Percentiles rank a stretch among this genome's conserved stretches.
phyloP scores from a whole-genome alignment of 2,329 filamentous ascomycete genomes.

The Herpotrichia juniperi region DNA sequence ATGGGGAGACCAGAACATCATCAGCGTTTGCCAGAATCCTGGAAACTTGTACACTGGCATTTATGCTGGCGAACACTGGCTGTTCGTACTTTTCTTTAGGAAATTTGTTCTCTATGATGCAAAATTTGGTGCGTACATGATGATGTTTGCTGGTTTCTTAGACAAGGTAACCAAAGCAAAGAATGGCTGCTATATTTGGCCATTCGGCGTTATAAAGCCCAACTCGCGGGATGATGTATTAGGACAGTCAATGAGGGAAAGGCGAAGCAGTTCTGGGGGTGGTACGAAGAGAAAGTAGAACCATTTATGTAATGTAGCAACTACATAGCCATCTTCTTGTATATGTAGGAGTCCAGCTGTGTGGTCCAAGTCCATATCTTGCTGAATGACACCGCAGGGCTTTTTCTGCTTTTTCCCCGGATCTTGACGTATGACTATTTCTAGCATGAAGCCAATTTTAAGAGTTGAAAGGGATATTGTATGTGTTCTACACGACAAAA shows the following conservation, averaged over 20 bases:
- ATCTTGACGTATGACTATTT: too few relatives aligned
- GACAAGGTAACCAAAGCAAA: constrained; percentile 7
- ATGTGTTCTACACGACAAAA: too few relatives aligned
- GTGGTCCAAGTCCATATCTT: too few relatives aligned
- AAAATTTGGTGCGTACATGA: constrained; percentile 11
- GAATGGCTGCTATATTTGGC: constrained; percentile 4
- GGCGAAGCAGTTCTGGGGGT: constrained; percentile 6
- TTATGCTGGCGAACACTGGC: background rate
- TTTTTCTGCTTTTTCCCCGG: too few relatives aligned
- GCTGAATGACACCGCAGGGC: too few relatives aligned
- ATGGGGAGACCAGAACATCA: constrained; percentile 14
- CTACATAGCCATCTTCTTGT: too few relatives aligned
- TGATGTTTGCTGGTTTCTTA: constrained; percentile 11
- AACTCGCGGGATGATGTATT: constrained; percentile 1
- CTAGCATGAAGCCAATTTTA: too few relatives aligned
- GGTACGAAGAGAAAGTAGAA: constrained; percentile 3
- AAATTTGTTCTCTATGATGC: constrained; percentile 9
- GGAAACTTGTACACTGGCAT: constrained; percentile 46
- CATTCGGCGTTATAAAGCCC: background rate
- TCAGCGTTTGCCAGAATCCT: constrained; percentile 40
- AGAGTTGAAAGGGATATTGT: too few relatives aligned
- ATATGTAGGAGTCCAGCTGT: too few relatives aligned
- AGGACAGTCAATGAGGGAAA: background rate
- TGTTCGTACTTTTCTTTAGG: constrained; percentile 4
- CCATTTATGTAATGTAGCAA: background rate